Percentiles rank a stretch among this genome's conserved stretches.
These are phyloP conservation scores for Trypanosoma cruzi DNA, from an alignment of 208 protist species.

Conservation along the genomic window DNA sequence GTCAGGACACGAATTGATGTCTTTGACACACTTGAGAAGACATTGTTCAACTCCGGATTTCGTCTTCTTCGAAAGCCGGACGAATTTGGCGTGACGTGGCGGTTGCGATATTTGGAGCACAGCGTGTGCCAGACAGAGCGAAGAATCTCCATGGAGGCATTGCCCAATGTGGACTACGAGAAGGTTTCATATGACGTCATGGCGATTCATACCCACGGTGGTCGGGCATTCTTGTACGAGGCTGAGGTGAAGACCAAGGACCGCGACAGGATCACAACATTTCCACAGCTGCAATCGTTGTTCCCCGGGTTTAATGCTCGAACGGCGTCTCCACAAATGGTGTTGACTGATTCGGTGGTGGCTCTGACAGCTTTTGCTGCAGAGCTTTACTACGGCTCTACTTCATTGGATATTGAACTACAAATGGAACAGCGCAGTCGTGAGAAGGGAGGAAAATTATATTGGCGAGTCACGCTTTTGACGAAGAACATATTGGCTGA, in stretches of 20 bases:
- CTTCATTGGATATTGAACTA: constrained; percentile 62
- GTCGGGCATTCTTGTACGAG: constrained; percentile 53
- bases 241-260: constrained; percentile 67
- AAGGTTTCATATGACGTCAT: constrained; percentile 51
- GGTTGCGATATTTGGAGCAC: constrained; percentile 62
- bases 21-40: constrained; percentile 52
- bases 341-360: constrained; percentile 31
- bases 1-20: constrained; percentile 40
- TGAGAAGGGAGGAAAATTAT: constrained; percentile 27
- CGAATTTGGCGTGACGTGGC: constrained; percentile 37
- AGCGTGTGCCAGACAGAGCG: constrained; percentile 55
- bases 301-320: constrained; percentile 77
- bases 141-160: constrained; percentile 70
- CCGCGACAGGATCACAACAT: constrained; percentile 52
- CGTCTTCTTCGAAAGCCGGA: constrained; percentile 47
- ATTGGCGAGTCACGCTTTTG: constrained; percentile 59
- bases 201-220: constrained; percentile 37
- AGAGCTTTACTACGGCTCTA: constrained; percentile 59
- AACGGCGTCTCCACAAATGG: constrained; percentile 27
- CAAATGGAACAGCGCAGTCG: constrained; percentile 46
- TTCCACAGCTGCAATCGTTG: constrained; percentile 68
- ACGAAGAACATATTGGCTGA: constrained; percentile 58
- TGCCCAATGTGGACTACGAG: constrained; percentile 87
- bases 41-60: constrained; percentile 46
- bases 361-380: constrained; percentile 22